These are phyloP conservation scores for Cenococcum geophilum DNA, from an alignment of 495 filamentous ascomycete genomes.

Conservation along the genomic window DNA sequence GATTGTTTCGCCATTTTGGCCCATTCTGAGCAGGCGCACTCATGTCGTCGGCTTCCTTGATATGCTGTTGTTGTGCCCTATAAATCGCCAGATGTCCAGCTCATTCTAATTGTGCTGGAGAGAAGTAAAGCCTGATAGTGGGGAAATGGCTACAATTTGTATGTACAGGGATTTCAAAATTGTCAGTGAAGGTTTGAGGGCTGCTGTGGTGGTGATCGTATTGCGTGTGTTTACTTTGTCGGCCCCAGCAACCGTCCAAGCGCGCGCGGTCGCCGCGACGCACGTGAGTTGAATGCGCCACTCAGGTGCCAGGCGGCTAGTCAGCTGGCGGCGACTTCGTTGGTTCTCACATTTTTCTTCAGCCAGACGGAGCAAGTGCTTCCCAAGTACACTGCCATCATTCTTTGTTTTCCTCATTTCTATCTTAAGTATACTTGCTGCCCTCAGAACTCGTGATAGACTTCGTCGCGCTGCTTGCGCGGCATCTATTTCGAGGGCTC, in stretches of 20 bases:
- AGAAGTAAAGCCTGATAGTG: background rate
- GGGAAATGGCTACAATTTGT: constrained; percentile 7
- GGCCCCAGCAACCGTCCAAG: background rate
- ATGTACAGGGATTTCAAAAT: constrained; percentile 16
- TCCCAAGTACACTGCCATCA: background rate
- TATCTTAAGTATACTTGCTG: background rate
- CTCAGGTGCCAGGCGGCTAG: background rate
- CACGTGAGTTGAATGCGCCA: no score
- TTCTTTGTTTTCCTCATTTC: background rate
- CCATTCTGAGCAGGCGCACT: constrained; percentile 40
- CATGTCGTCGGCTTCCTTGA: constrained; percentile 31
- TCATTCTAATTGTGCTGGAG: constrained; percentile 3
- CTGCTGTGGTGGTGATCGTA: constrained; percentile 6
- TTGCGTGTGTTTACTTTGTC: background rate
- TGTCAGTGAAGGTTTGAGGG: constrained; percentile 1
- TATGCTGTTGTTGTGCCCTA: constrained; percentile 8
- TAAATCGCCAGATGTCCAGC: background rate
- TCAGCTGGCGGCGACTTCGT: background rate
- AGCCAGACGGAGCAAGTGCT: background rate
- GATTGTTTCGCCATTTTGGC: constrained; percentile 61
- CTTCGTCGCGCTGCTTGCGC: background rate
- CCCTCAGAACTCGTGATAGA: background rate
- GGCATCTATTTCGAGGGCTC: background rate
- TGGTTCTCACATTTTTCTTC: background rate
- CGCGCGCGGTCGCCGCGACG: no score